These are phyloP conservation scores for Murraya paniculata DNA, from an alignment of 345 rosid species.

Conservation along the genomic window DNA sequence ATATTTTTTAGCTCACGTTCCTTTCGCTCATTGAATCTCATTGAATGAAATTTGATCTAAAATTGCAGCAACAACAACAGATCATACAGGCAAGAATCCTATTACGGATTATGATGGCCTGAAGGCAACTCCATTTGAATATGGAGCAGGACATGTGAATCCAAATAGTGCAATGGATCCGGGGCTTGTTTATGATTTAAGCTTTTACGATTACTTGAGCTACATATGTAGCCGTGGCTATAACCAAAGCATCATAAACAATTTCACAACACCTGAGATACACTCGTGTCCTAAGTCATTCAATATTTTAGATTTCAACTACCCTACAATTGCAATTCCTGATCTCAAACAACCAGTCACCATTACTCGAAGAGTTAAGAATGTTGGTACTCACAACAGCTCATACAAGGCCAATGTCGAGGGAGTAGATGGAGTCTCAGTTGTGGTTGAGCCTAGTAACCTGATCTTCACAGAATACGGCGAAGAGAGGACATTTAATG, in stretches of 20 bases:
- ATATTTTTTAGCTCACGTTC: too few species aligned
- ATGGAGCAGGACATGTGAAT: constrained; percentile 47
- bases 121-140: constrained; percentile 46
- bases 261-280: background rate
- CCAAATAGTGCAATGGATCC: constrained; percentile 51
- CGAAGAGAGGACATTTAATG: constrained; percentile 42
- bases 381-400: constrained; percentile 42
- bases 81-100: constrained; percentile 9
- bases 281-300: constrained; percentile 30
- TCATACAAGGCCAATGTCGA: constrained; percentile 24
- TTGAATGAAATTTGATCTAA: too few species aligned
- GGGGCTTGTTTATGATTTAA: constrained; percentile 51
- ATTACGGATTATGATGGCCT: constrained; percentile 20
- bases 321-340: constrained; percentile 49
- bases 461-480: constrained; percentile 33
- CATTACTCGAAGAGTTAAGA: constrained; percentile 35
- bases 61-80: constrained; percentile 31
- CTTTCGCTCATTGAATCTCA: background rate
- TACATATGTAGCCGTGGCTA: constrained; percentile 43
- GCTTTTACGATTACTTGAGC: constrained; percentile 32
- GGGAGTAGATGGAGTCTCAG: constrained; percentile 30
- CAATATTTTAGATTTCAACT: constrained; percentile 37
- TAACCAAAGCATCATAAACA: constrained; percentile 10
- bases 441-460: constrained; percentile 28
- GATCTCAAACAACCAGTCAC: constrained; percentile 17